Evolutionary conservation across 2,329 filamentous ascomycete species (phyloP).

Genomic region (Trichoderma sp.): DNA sequence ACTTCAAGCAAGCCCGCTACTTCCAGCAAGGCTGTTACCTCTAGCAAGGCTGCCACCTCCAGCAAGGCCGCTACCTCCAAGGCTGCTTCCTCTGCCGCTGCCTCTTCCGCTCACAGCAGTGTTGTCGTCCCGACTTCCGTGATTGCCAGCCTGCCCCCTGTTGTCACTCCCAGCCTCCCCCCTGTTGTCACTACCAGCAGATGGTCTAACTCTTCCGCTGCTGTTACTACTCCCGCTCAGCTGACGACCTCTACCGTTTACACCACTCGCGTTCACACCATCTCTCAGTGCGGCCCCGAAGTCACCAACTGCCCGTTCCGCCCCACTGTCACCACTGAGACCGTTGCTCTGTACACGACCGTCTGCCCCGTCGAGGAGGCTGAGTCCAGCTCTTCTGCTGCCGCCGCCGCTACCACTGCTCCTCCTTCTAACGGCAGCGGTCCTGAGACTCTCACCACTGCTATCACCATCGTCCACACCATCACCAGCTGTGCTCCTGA

Average conservation of each 20-base stretch:
- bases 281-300: constrained; percentile 52
- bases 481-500: constrained; percentile 46
- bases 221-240: not conserved
- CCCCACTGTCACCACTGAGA: constrained; percentile 37
- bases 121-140: constrained; percentile 3
- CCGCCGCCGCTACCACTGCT: not conserved
- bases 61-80: not conserved
- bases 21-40: not conserved
- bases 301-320: constrained; percentile 38
- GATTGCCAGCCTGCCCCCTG: not conserved
- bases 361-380: constrained; percentile 33
- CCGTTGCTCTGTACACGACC: constrained; percentile 37
- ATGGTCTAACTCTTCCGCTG: not conserved
- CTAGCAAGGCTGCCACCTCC: constrained; percentile 14
- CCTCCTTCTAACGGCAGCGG: not conserved
- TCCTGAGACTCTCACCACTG: constrained; percentile 32
- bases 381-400: not conserved
- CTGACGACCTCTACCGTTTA: constrained; percentile 39
- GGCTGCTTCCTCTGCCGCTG: not conserved
- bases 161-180: not conserved
- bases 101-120: not conserved
- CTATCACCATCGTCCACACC: constrained; percentile 52
- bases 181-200: not conserved
- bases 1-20: not conserved
- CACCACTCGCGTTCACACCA: constrained; percentile 46